Base-by-base conservation (phyloP, 805 yeast species). In the Kazachstania kunashirensis region DNA sequence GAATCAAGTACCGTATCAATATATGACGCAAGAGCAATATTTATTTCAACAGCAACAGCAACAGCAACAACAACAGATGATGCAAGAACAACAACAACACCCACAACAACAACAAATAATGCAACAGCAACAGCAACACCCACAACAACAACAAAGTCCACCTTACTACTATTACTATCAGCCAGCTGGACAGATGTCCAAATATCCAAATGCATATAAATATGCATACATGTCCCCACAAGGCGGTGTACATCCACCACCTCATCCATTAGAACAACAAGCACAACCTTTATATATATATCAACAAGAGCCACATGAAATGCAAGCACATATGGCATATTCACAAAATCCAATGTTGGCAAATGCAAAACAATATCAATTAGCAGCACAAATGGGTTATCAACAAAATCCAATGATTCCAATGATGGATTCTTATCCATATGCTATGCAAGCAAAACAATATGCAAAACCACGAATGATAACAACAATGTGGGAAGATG, bases 401-500 rank as follows among this genome's bases (percentile, higher is more conserved):
- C 14, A 17, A 2, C 14, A 12, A 10, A 25, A 19, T 17, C 26
- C 20, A 4, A 30, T 24, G 34, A 17, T 34, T 9, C 36, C 31
- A 7, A 33, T 34, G 31, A 13, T 36, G 24, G 31, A 36, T 12
- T n/a, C 31, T 14, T 28, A 21, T 17, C 34, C 19, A 14, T 36
- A 30, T 18, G 15, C 27, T 4, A 6, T 16, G 6, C 29, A 30
- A 11, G 25, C 31, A 10, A 30, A 30, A 15, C 25, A 30, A 15
- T 30, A 18, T 16, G 17, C 34, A 13, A 36, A 30, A 14, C 30
- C 38, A 24, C 28, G 34, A 13, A 36, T 82, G 37, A 79, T 85
- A 38, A 81, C 92, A 13, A 82, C 89, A n/a, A 73, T 79, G 72
- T 83, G 94, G 94, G 89, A 83, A 53, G 94, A 83, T 54, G 94